Evolutionary conservation across 1,139 yeast genomes (phyloP), one percentile per base, ranked within the genome.

Genomic region (Kodamaea plutei): DNA sequence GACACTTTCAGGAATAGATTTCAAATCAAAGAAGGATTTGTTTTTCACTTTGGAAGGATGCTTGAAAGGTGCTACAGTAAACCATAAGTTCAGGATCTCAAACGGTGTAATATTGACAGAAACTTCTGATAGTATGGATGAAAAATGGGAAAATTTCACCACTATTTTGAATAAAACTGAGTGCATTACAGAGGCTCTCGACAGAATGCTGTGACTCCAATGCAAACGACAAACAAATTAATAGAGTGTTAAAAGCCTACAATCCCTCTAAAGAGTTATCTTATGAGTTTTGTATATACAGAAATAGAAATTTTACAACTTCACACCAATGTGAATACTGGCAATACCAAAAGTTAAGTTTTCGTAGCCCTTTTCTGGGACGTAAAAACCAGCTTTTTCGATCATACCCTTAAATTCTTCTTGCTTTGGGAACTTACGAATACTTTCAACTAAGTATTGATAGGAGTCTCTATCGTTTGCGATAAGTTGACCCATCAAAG

Each of bases 301-400:
- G n/a, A n/a, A n/a, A n/a, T n/a, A n/a, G n/a, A n/a, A n/a, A n/a
- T n/a, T 20, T 39, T 52, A 68, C 34, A 84, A 70, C 62, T 91
- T 91, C 38, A 91, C 87, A 47, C 98, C 99, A 56, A 89, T 79
- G 54, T 91, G 99, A 41, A 91, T 88, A 31, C 96, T 88, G 33
- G 97, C 96, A 34, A 89, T 84, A 35, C 99, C 99, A 58, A 85
- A 85, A n/a, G 96, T 84, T 52, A 91, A 70, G 59, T 85, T 84
- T 64, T 91, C 97, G 57, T 89, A 91, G 30, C 98, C 98, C 35
- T 75, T 75, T 44, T 93, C 93, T 13, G 75, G 75, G 35, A 85
- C 81, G 41, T 83, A 82, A 57, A 91, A 91, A 1, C 99, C 99
- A 5, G 97, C 96, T 52, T 85, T 80, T 56, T 87, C 79, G 52